Conservation (phyloP, 768 basidiomycete species). For the Vararia minispora region DNA sequence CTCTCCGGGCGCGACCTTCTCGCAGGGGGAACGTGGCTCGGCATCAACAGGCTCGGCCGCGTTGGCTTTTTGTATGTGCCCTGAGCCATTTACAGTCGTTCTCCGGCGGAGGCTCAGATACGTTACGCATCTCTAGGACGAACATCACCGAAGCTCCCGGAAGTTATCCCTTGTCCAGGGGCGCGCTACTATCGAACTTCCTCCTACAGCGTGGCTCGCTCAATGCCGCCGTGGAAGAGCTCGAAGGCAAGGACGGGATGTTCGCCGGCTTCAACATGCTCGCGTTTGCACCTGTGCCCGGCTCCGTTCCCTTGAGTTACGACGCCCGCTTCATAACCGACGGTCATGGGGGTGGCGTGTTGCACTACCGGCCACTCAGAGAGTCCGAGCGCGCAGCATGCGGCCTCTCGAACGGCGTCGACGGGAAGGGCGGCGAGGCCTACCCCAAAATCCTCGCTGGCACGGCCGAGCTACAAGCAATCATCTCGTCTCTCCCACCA, state of each 20-base stretch:
- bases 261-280: slow-evolving; percentile 81
- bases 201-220: slow-evolving; percentile 36
- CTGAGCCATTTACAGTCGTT: neutral
- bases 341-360: slow-evolving; percentile 51
- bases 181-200: slow-evolving; percentile 56
- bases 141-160: slow-evolving; percentile 68
- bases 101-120: neutral
- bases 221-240: slow-evolving; percentile 35
- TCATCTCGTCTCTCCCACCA: slow-evolving; percentile 29
- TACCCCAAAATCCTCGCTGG: slow-evolving; percentile 75
- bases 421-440: slow-evolving; percentile 42
- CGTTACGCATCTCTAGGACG: slow-evolving; percentile 36
- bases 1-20: slow-evolving; percentile 65
- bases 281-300: slow-evolving; percentile 37
- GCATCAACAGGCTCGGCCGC: slow-evolving; percentile 51
- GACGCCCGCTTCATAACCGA: slow-evolving; percentile 57
- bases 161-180: slow-evolving; percentile 49
- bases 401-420: slow-evolving; percentile 68
- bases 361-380: slow-evolving; percentile 44
- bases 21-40: slow-evolving; percentile 81
- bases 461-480: slow-evolving; percentile 29
- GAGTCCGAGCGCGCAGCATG: slow-evolving; percentile 37
- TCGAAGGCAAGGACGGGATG: slow-evolving; percentile 34
- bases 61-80: slow-evolving; percentile 59
- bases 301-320: slow-evolving; percentile 26